Percentiles rank a stretch among this genome's conserved stretches.
Conservation (phyloP, 495 filamentous ascomycete species). For the Penicillium flavigenum region DNA sequence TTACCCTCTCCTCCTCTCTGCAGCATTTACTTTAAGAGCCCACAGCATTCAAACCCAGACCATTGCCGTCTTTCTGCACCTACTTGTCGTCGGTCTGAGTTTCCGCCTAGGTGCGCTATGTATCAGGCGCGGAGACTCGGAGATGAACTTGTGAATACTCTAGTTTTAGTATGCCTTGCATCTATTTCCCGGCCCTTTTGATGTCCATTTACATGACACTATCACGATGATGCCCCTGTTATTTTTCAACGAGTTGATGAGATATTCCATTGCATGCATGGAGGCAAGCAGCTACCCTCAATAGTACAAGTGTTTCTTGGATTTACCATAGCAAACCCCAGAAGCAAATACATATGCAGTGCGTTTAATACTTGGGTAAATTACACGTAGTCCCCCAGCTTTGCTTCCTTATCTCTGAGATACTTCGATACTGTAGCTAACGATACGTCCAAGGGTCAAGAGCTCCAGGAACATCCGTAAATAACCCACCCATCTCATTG, state of each 20-base stretch:
- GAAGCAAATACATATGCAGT: background rate
- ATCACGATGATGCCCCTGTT: background rate
- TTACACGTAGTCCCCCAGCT: background rate
- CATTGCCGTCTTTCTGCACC: slow-evolving; percentile 31
- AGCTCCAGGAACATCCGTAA: background rate
- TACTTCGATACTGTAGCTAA: background rate
- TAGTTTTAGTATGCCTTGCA: background rate
- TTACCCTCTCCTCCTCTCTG: slow-evolving; percentile 61
- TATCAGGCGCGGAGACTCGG: slow-evolving; percentile 26
- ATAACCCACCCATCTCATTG: background rate
- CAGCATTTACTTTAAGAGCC: slow-evolving; percentile 50
- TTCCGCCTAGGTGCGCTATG: slow-evolving; percentile 38
- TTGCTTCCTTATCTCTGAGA: background rate
- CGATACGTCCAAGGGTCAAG: background rate
- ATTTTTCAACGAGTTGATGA: background rate
- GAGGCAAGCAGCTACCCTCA: background rate
- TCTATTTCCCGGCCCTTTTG: background rate
- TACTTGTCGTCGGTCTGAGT: slow-evolving; percentile 33
- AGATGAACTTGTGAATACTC: background rate
- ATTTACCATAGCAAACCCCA: background rate
- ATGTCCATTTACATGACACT: background rate
- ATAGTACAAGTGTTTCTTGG: background rate
- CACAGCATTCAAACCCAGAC: slow-evolving; percentile 30
- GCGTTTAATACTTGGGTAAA: background rate
- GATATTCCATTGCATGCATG: background rate